Base-by-base conservation (phyloP, 192 early-diverging fungal genomes). In the Chytriomyces sp. region DNA sequence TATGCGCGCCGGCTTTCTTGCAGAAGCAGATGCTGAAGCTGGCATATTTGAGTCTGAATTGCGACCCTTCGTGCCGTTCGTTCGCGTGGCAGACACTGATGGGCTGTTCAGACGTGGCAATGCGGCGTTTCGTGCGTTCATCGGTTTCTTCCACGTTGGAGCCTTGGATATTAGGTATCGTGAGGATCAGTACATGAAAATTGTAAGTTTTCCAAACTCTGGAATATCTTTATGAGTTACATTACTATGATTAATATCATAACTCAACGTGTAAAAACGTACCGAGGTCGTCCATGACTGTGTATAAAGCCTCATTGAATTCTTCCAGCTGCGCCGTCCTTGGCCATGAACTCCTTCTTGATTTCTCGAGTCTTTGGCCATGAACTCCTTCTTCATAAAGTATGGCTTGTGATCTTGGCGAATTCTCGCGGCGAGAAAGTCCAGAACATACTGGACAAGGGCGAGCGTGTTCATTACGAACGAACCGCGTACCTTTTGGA, bases 291-390 rank as follows among this genome's bases (percentile, higher is more conserved):
- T 73, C 83, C 44, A 54, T 74, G 32, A 88, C 87, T 78, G 94
- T 98, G 90, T 99, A 99, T 64, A 99, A 86, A 68, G 96, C 98
- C 80, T 99, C 98, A 72, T 98, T 95, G 78, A 96, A 99, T 82
- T 99, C 92, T 39, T 89, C 89, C 53, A 99, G 86, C 81, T 99
- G 98, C 4, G 98, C 98, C 4, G 98, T 99, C 87, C n/a, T 96
- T 95, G 39, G 94, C 94, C 98, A 99, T 99, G 34, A 94, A 85
- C 31, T 95, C 93, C 83, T n/a, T n/a, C n/a, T n/a, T n/a, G n/a
- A n/a, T n/a, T n/a, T n/a, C n/a, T n/a, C n/a, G n/a, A n/a, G n/a
- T n/a, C n/a, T n/a, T n/a, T n/a, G n/a, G n/a, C n/a, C n/a, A n/a
- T n/a, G n/a, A n/a, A n/a, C n/a, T n/a, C n/a, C n/a, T 89, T 90